Evolutionary conservation across 768 basidiomycete species (phyloP), one percentile per base, ranked within the genome.

Genomic region (Cyclocybe cylindracea): DNA sequence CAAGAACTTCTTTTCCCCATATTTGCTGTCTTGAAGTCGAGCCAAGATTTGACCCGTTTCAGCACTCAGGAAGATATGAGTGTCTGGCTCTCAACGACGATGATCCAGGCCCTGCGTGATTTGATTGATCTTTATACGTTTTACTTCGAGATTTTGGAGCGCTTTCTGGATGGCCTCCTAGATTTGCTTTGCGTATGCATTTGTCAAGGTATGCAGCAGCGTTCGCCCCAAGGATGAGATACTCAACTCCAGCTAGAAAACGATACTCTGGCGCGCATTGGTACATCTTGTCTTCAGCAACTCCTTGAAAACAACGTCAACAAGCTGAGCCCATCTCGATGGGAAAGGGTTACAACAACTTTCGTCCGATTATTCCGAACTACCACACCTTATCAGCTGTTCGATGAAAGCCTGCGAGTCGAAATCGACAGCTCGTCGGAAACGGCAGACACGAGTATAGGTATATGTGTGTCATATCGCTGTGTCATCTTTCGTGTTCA

Each of bases 31-130:
- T 78, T 99, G 37, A 93, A 92, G 61, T 95, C 93, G 11, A 91
- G 86, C 59, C 89, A 94, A 70, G 96, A 97, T 66, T 68, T 96
- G 35, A 89, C 93, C 10, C 82, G 96, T 14, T 98, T 98, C 74
- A 90, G 80, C 67, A 95, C 94, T 4, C 94, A 97, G 62, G 97
- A 98, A 64, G 97, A 98, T 60, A 96, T 98, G 94, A 97, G 94
- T 61, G 94, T 99, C 24, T 99, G 97, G 97, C 71, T 99, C 41
- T 98, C 94, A 19, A 97, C 97, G 10, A 99, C 97, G 2, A 94
- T 99, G 91, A 97, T 98, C 44, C 94, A 98, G 65, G 97, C 97
- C 1, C 79, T 99, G 41, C 85, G 97, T 40, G 91, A 98, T 69
- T 78, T 98, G 55, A 91, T 99, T 52, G 93, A 96, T 64, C 81